These are phyloP conservation scores for Tubosaeta brunneosetosa DNA, from an alignment of 768 basidiomycete species.

Conservation along the genomic window DNA sequence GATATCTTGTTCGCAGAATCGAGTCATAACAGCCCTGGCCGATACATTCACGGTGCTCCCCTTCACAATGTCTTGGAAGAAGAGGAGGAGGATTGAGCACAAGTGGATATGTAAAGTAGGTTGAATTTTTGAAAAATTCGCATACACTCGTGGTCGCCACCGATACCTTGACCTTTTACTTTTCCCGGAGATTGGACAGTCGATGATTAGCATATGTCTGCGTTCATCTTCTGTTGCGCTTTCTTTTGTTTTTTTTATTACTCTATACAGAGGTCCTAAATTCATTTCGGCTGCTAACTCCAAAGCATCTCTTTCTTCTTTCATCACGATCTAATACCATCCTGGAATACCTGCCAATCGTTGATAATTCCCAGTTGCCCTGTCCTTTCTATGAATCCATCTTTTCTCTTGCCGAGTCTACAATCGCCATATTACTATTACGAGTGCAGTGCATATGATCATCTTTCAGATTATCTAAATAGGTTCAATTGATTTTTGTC, in stretches of 20 bases:
- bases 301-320: slow-evolving; percentile 1
- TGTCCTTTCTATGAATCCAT: slow-evolving; percentile 8
- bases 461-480: slow-evolving; percentile 17
- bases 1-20: slow-evolving; percentile 39
- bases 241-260: not conserved
- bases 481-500: not conserved
- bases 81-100: slow-evolving; percentile 47
- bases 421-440: slow-evolving; percentile 2
- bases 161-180: slow-evolving; percentile 21
- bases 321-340: slow-evolving; percentile 20
- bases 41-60: slow-evolving; percentile 82
- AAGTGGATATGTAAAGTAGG: slow-evolving; percentile 19
- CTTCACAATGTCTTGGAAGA: slow-evolving; percentile 84
- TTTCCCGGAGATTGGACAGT: slow-evolving; percentile 11
- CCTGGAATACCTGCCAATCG: slow-evolving; percentile 19
- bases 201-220: slow-evolving; percentile 1
- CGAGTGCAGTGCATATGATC: slow-evolving; percentile 18
- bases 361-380: slow-evolving; percentile 25
- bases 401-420: not conserved
- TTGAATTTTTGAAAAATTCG: slow-evolving; percentile 7
- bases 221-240: slow-evolving; percentile 1
- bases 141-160: slow-evolving; percentile 17
- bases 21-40: slow-evolving; percentile 58
- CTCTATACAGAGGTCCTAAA: slow-evolving; percentile 1
- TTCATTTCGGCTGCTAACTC: slow-evolving; percentile 12